phyloP scores from a whole-genome alignment of 306 rosid genomes.

The Comarum palustre region DNA sequence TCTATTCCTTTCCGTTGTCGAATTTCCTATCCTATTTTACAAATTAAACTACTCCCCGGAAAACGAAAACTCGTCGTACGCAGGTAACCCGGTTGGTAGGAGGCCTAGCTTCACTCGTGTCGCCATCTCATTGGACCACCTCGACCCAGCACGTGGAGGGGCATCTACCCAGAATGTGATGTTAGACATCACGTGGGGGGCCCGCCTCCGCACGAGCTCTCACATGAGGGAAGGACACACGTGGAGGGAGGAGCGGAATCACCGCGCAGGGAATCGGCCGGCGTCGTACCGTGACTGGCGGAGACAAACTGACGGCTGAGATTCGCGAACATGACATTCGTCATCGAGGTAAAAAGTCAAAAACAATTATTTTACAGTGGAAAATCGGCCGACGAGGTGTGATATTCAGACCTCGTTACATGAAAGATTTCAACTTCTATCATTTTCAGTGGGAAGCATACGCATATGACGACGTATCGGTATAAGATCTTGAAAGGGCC shows the following conservation, averaged over 20 bases:
- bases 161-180: not conserved
- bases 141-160: slow-evolving; percentile 32
- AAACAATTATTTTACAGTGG: not conserved
- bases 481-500: slow-evolving; percentile 18
- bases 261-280: slow-evolving; percentile 39
- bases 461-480: not conserved
- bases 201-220: slow-evolving; percentile 43
- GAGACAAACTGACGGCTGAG: slow-evolving; percentile 27
- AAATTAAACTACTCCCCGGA: not conserved
- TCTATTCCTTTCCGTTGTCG: slow-evolving; percentile 5
- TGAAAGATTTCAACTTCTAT: not conserved
- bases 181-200: slow-evolving; percentile 51
- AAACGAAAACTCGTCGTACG: not conserved
- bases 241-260: slow-evolving; percentile 33
- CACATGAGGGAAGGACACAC: slow-evolving; percentile 58
- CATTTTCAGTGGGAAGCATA: not conserved
- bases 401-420: no score
- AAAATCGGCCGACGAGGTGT: not conserved
- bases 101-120: slow-evolving; percentile 16
- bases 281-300: slow-evolving; percentile 35
- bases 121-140: not conserved
- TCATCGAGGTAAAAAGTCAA: not conserved
- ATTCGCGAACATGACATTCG: slow-evolving; percentile 24
- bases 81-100: slow-evolving; percentile 8
- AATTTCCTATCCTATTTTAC: not conserved